phyloP scores from a whole-genome alignment of 2,329 filamentous ascomycete genomes.

The Juglanconis oblonga region DNA sequence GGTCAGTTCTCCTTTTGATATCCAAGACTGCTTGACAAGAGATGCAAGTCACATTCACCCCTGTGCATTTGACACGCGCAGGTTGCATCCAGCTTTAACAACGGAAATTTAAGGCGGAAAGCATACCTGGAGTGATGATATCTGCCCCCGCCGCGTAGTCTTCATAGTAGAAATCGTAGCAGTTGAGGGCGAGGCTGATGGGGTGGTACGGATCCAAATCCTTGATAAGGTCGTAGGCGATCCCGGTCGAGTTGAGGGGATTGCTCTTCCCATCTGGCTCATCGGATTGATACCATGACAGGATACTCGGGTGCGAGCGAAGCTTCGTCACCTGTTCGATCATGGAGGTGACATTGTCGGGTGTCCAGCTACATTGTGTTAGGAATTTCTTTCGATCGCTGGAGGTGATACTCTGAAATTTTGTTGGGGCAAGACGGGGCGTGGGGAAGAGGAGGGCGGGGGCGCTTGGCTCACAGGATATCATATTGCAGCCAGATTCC shows the following conservation, averaged over 20 bases:
- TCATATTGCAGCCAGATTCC: constrained; percentile 22
- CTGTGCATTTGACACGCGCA: too few species aligned
- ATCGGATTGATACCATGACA: constrained; percentile 48
- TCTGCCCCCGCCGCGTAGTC: constrained; percentile 49
- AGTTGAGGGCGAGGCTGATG: constrained; percentile 49
- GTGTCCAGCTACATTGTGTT: too few species aligned
- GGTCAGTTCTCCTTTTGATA: background rate
- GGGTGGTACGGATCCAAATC: constrained; percentile 50
- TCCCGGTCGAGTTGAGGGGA: constrained; percentile 40
- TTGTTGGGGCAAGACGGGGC: too few species aligned
- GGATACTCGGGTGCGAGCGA: constrained; percentile 31
- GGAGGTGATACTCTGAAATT: too few species aligned
- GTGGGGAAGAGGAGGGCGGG: too few species aligned
- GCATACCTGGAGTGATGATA: constrained; percentile 34
- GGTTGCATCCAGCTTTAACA: too few species aligned
- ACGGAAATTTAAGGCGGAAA: too few species aligned
- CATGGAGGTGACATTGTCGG: constrained; percentile 19
- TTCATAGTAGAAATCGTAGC: constrained; percentile 48
- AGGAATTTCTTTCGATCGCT: too few species aligned
- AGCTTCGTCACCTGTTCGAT: constrained; percentile 32
- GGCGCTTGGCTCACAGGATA: constrained; percentile 5
- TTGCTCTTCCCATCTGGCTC: constrained; percentile 47
- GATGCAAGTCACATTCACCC: too few species aligned
- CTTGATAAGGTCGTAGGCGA: constrained; percentile 41
- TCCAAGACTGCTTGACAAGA: too few species aligned